phyloP scores from a whole-genome alignment of 768 basidiomycete species.

The Lactarius hengduanensis region DNA sequence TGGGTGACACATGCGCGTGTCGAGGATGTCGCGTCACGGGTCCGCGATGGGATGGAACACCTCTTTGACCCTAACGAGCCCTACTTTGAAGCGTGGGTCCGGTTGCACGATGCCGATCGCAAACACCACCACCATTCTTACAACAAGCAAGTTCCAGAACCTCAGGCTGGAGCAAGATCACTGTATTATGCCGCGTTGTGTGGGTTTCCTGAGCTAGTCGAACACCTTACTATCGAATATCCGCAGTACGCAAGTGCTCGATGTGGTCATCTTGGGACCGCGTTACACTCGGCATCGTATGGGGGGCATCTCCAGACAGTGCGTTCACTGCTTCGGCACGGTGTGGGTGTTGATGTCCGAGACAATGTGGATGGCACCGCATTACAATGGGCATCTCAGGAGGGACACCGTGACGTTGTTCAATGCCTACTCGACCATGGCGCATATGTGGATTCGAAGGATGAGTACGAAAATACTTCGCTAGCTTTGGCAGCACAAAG shows the following conservation, averaged over 20 bases:
- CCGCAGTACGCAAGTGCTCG: not conserved
- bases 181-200: not conserved
- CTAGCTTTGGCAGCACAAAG: not conserved
- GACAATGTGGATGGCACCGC: not conserved
- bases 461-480: not conserved
- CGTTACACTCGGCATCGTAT: not conserved
- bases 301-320: not conserved
- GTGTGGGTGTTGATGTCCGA: not conserved
- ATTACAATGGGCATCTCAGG: not conserved
- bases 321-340: not conserved
- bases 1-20: not conserved
- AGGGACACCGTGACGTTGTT: not conserved
- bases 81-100: not conserved
- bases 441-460: not conserved
- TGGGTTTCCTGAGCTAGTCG: not conserved
- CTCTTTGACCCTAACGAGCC: not conserved
- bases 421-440: not conserved
- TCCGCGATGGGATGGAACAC: not conserved
- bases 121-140: too few relatives aligned
- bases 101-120: not conserved
- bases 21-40: not conserved
- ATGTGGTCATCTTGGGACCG: not conserved
- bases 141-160: too few relatives aligned
- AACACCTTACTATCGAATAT: not conserved
- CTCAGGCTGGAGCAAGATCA: not conserved